Percentiles rank a stretch among this genome's conserved stretches.
Evolutionary conservation across 306 rosid species (phyloP).

Genomic region (Prunus mira): DNA sequence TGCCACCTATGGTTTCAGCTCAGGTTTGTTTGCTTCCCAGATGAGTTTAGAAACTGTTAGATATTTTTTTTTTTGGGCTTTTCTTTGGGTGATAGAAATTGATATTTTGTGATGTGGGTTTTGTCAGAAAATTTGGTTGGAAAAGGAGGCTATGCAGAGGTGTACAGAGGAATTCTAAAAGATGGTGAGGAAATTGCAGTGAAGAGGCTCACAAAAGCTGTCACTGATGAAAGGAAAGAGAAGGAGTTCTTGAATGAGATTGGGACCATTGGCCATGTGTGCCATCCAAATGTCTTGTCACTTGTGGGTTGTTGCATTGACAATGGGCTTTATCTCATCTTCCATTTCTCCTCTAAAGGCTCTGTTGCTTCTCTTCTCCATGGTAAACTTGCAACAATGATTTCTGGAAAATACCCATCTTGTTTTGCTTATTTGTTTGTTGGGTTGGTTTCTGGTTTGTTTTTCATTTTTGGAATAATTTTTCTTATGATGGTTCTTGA

Average conservation of each 20-base stretch:
- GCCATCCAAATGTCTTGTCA: constrained; percentile 67
- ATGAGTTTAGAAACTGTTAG: too few species aligned
- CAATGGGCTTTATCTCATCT: constrained; percentile 80
- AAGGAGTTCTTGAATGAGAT: constrained; percentile 89
- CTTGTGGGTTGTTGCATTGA: constrained; percentile 86
- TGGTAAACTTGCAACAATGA: constrained; percentile 40
- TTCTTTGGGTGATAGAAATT: constrained; percentile 1
- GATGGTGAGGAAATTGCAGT: constrained; percentile 78
- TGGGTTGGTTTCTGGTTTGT: constrained; percentile 22
- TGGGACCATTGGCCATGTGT: constrained; percentile 89
- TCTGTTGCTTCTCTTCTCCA: constrained; percentile 83
- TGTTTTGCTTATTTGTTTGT: background rate
- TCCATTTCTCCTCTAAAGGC: constrained; percentile 72
- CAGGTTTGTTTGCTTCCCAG: constrained; percentile 46
- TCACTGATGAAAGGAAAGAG: constrained; percentile 78
- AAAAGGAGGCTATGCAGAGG: constrained; percentile 91
- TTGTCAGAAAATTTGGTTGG: constrained; percentile 75
- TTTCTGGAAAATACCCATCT: background rate
- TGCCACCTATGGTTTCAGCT: constrained; percentile 79
- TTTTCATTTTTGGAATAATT: background rate
- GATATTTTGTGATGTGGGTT: constrained; percentile 11
- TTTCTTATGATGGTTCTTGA: background rate
- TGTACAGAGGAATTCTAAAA: constrained; percentile 63
- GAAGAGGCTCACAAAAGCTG: constrained; percentile 71
- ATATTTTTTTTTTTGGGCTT: background rate